These are phyloP conservation scores for Ceratonia siliqua DNA, from an alignment of 306 rosid genomes.

Conservation along the genomic window DNA sequence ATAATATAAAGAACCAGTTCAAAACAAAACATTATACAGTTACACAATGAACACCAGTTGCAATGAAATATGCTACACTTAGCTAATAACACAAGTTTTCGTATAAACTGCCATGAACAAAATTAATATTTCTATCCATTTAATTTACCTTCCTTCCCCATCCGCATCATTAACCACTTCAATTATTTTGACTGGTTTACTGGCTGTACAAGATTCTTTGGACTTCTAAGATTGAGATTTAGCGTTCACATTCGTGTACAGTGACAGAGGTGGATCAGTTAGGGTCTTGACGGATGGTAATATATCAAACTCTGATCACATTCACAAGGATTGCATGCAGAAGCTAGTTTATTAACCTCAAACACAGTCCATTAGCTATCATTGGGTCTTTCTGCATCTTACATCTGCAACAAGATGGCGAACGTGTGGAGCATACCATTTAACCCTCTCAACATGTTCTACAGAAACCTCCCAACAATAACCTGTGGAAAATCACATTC, in stretches of 20 bases:
- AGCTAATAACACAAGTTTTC: not conserved
- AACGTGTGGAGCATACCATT: conserved; percentile 93
- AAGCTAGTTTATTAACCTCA: conserved; percentile 16
- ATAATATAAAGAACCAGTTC: conserved; percentile 2
- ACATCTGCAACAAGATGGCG: conserved; percentile 89
- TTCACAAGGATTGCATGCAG: conserved; percentile 1
- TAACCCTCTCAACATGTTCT: conserved; percentile 85
- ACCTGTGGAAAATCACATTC: conserved; percentile 48
- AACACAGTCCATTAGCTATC: conserved; percentile 24
- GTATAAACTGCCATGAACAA: not conserved
- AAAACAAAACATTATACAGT: not conserved
- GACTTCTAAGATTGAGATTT: not conserved
- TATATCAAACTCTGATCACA: not conserved
- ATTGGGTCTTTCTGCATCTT: conserved; percentile 56
- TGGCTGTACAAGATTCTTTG: conserved; percentile 9
- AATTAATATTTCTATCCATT: not conserved
- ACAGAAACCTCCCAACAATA: conserved; percentile 72
- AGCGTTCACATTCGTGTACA: not conserved
- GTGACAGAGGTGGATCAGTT: conserved; percentile 1
- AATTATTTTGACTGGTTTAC: not conserved
- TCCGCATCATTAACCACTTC: conserved; percentile 11
- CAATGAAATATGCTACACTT: not conserved
- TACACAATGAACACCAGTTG: not conserved
- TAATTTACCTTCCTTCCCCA: not conserved
- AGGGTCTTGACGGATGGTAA: conserved; percentile 6